Conservation (phyloP, 2,329 filamentous ascomycete species). For the Cercospora sp. region DNA sequence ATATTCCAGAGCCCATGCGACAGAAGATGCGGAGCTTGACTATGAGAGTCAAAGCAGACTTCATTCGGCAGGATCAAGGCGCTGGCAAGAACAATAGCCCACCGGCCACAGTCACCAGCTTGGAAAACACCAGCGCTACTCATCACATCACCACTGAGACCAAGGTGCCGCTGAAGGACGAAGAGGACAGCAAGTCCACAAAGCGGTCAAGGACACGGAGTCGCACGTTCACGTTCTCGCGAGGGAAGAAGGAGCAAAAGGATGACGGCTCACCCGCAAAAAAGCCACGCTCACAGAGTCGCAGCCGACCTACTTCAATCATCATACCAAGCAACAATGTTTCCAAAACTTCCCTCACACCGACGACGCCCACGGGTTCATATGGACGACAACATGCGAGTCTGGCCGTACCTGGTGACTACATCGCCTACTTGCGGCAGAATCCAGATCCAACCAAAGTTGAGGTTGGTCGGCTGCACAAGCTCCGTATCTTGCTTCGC, state of each 20-base stretch:
- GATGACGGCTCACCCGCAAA: conserved; percentile 63
- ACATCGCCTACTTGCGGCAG: conserved; percentile 80
- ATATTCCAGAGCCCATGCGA: conserved; percentile 90
- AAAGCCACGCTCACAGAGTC: conserved; percentile 65
- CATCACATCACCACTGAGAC: conserved; percentile 30
- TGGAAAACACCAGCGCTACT: conserved; percentile 41
- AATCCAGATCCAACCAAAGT: conserved; percentile 78
- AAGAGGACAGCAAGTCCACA: conserved; percentile 38
- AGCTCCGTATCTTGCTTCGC: conserved; percentile 80
- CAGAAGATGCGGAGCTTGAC: conserved; percentile 92
- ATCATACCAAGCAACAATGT: conserved; percentile 55
- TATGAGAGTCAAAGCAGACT: conserved; percentile 89
- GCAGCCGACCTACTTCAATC: conserved; percentile 56
- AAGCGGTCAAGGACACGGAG: conserved; percentile 60
- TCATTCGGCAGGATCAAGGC: conserved; percentile 80
- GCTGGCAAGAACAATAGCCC: conserved; percentile 52
- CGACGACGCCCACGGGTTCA: conserved; percentile 33
- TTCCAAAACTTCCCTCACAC: conserved; percentile 18
- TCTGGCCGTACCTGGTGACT: conserved; percentile 73
- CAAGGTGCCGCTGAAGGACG: conserved; percentile 22
- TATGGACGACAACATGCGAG: conserved; percentile 30
- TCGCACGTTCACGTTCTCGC: conserved; percentile 76
- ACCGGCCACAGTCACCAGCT: conserved; percentile 51
- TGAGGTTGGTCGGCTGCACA: conserved; percentile 94
- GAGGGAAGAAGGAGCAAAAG: conserved; percentile 53